Conservation (phyloP, 2,329 filamentous ascomycete genomes). For the Sporothrix dimorphospora region DNA sequence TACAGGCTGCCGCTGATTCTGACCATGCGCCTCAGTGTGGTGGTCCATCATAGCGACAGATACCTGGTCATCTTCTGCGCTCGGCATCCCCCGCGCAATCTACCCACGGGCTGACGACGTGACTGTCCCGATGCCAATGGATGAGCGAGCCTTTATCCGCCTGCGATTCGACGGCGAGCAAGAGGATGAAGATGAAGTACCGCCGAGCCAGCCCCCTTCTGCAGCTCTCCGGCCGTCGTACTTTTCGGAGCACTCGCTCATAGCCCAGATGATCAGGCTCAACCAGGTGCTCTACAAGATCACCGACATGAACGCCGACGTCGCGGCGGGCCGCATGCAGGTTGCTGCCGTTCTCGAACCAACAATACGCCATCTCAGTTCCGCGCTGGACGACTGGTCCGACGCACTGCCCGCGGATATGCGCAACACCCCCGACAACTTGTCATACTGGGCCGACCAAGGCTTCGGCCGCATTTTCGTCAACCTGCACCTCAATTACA, state of each 20-base stretch:
- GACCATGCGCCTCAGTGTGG: slow-evolving; percentile 7
- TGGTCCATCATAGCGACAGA: slow-evolving; percentile 19
- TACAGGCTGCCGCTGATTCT: neutral
- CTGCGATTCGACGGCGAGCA: neutral
- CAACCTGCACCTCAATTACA: slow-evolving; percentile 20
- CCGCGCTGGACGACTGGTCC: neutral
- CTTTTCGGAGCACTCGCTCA: neutral
- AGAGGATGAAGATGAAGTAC: neutral
- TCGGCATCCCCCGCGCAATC: neutral
- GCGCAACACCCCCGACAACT: slow-evolving; percentile 4
- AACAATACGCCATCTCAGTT: neutral
- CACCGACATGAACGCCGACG: slow-evolving; percentile 2
- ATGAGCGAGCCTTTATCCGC: neutral
- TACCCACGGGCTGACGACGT: neutral
- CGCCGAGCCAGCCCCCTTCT: neutral
- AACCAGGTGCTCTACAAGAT: slow-evolving; percentile 6
- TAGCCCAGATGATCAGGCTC: slow-evolving; percentile 18
- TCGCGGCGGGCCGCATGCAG: neutral
- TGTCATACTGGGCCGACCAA: neutral
- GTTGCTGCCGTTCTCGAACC: neutral
- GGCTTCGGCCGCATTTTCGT: slow-evolving; percentile 10
- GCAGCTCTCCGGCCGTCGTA: neutral
- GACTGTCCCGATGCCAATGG: neutral
- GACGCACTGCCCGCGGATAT: neutral
- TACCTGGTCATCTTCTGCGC: slow-evolving; percentile 14